Base-by-base conservation (phyloP, 73 alveolate genomes). In the Paramecium caudatum region DNA sequence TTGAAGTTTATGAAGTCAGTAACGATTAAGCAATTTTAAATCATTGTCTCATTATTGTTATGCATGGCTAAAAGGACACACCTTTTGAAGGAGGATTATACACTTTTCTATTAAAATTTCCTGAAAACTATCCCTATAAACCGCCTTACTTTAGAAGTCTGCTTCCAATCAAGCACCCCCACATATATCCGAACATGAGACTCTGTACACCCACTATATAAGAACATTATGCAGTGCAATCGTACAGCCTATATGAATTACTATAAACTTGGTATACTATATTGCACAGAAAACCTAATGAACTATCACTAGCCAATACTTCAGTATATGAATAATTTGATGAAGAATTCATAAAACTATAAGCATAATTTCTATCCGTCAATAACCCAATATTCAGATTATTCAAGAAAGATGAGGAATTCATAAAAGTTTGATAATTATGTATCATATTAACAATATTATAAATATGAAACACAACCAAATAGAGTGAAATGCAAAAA, bases 181-280 rank as follows among this genome's bases (percentile, higher is more conserved):
- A 65, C 8, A 65, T 65, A 7, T 65, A 65, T 65, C 83, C 83
- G 8, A 36, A 65, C n/a, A 10, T n/a, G 27, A 65, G 83, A 65
- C 10, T 65, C 12, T 65, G 83, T 30, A 65, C 49, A 2, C 83
- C 83, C 6, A 33, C 49, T 12, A 65, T 65, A 6, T 17, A 65
- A n/a, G 80, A 55, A 10, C 13, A 16, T 9, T 55, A 55, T 32
- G 83, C 47, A 3, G 34, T 65, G 4, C 55, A 33, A 65, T 65
- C 27, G 55, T 65, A 65, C 17, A 65, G 83, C 30, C 46, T 55
- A 0, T 5, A 10, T 12, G 80, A 55, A 55, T 55, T 55, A 1
- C 46, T 55, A 2, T 23, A 55, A 55, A 10, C 80, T 3, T 55
- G 80, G 80, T 23, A 55, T 55, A 17, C 46, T 1, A 55, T 55